A percentile compares a stretch with the other conserved stretches of the same genome.
These are phyloP conservation scores for Lathyrus aphaca DNA, from an alignment of 306 rosid genomes.

Conservation along the genomic window DNA sequence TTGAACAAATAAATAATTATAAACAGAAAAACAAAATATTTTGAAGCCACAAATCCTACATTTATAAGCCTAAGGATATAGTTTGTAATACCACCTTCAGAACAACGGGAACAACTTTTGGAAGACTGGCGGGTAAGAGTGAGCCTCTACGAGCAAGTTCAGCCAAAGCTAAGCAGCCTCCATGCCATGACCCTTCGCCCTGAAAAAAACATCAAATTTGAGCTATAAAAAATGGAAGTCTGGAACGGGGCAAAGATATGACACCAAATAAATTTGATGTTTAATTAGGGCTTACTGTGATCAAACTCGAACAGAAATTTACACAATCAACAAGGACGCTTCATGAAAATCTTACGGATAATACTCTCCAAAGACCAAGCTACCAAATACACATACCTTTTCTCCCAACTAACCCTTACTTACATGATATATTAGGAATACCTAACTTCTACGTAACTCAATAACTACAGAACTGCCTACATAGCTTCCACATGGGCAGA, in stretches of 20 bases:
- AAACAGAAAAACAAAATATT: constrained; percentile 24
- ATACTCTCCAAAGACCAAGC: background rate
- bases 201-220: constrained; percentile 44
- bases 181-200: constrained; percentile 99
- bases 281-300: constrained; percentile 10
- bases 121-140: constrained; percentile 82
- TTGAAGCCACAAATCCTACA: constrained; percentile 35
- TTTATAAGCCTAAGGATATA: constrained; percentile 24
- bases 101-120: constrained; percentile 86
- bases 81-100: constrained; percentile 66
- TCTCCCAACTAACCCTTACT: background rate
- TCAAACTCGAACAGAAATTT: background rate
- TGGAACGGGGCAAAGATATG: constrained; percentile 17
- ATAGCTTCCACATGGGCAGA: background rate
- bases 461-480: constrained; percentile 18
- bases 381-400: background rate
- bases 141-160: constrained; percentile 98
- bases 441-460: background rate
- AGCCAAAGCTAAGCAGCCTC: constrained; percentile 97
- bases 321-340: constrained; percentile 6
- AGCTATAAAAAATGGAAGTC: constrained; percentile 32
- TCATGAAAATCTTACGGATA: constrained; percentile 8
- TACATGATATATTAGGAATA: constrained; percentile 13
- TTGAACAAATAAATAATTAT: constrained; percentile 24
- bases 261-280: constrained; percentile 1